A percentile compares a stretch with the other conserved stretches of the same genome.
These are phyloP conservation scores for Salix koriyanagi DNA, from an alignment of 345 rosid species.

Conservation along the genomic window DNA sequence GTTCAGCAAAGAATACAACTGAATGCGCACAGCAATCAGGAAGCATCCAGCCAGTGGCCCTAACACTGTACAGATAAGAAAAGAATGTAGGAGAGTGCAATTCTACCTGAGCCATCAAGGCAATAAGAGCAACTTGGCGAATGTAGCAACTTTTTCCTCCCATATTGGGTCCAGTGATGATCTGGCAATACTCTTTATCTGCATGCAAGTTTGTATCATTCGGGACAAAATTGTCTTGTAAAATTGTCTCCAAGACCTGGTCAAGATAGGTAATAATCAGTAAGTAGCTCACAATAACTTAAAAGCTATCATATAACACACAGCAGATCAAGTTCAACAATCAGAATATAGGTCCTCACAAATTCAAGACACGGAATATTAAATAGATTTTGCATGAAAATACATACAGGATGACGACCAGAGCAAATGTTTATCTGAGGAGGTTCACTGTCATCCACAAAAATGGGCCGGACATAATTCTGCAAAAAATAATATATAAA, in stretches of 20 bases:
- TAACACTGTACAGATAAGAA: not conserved
- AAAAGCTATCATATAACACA: not conserved
- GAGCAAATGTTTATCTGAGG: slow-evolving; percentile 62
- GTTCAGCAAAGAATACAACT: not conserved
- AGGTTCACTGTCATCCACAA: slow-evolving; percentile 61
- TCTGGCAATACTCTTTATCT: slow-evolving; percentile 71
- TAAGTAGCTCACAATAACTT: not conserved
- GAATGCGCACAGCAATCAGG: not conserved
- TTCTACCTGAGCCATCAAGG: slow-evolving; percentile 89
- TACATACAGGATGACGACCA: slow-evolving; percentile 90
- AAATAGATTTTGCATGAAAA: slow-evolving; percentile 3
- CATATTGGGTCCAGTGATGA: slow-evolving; percentile 96
- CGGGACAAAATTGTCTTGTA: slow-evolving; percentile 79
- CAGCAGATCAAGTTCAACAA: not conserved
- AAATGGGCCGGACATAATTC: slow-evolving; percentile 69
- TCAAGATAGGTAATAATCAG: slow-evolving; percentile 3
- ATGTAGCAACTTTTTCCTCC: slow-evolving; percentile 98
- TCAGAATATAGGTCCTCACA: not conserved
- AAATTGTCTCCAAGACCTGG: slow-evolving; percentile 75
- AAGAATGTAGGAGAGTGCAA: not conserved
- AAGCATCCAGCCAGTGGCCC: not conserved
- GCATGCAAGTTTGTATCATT: slow-evolving; percentile 74
- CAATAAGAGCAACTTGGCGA: slow-evolving; percentile 89
- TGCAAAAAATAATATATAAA: slow-evolving; percentile 26
- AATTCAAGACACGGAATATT: not conserved